Conservation (phyloP, 139 green algal species). For the Nannochloris sp. region DNA sequence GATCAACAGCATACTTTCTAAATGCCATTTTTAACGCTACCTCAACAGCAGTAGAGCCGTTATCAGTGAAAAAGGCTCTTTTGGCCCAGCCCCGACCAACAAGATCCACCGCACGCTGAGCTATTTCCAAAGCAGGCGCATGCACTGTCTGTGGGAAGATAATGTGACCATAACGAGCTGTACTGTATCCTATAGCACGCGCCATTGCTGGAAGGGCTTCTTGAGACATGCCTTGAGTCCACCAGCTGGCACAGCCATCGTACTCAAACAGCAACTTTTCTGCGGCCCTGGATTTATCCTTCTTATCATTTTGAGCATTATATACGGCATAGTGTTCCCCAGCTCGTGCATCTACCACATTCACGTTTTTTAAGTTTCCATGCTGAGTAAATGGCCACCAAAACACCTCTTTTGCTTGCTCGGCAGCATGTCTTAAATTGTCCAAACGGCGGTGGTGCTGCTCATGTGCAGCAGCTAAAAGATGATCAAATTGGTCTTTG, state of each 20-base stretch:
- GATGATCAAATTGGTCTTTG: conserved; percentile 29
- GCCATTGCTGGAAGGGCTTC: conserved; percentile 59
- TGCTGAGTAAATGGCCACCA: conserved; percentile 99
- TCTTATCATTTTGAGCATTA: not conserved
- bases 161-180: conserved; percentile 87
- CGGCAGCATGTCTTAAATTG: conserved; percentile 16
- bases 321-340: conserved; percentile 72
- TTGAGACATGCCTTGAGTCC: conserved; percentile 72
- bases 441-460: conserved; percentile 40
- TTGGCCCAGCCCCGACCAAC: conserved; percentile 69
- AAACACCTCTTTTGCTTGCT: conserved; percentile 33
- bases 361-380: conserved; percentile 33
- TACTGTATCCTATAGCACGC: conserved; percentile 49
- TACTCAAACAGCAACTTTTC: conserved; percentile 60
- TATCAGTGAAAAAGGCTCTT: conserved; percentile 84
- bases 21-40: conserved; percentile 97
- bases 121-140: conserved; percentile 52
- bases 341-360: conserved; percentile 76
- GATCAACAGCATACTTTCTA: conserved; percentile 51
- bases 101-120: conserved; percentile 38
- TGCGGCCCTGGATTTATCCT: not conserved
- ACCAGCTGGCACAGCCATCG: conserved; percentile 93
- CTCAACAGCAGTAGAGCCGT: conserved; percentile 87
- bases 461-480: conserved; percentile 36
- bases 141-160: conserved; percentile 85